phyloP scores from a whole-genome alignment of 306 rosid genomes.

The Lablab purpureus region DNA sequence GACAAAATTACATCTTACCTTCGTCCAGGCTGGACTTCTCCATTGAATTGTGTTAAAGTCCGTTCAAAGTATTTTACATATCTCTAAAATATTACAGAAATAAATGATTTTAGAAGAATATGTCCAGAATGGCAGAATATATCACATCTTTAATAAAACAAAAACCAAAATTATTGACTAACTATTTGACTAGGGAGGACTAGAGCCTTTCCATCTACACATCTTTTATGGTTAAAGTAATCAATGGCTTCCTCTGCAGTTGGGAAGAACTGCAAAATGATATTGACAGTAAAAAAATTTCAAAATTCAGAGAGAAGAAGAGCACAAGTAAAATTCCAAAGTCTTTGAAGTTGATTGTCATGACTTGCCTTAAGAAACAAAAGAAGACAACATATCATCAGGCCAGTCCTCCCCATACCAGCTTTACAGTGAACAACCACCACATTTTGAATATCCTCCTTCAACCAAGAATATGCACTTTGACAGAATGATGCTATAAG shows the following conservation, averaged over 20 bases:
- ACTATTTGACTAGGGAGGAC: constrained; percentile 96
- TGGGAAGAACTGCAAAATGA: constrained; percentile 77
- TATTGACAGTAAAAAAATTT: constrained; percentile 38
- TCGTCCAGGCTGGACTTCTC: constrained; percentile 78
- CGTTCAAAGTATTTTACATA: constrained; percentile 86
- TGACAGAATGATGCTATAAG: constrained; percentile 86
- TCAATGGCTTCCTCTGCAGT: constrained; percentile 83
- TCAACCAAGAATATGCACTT: constrained; percentile 94
- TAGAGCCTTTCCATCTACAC: constrained; percentile 90
- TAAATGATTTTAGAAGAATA: constrained; percentile 47
- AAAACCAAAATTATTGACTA: constrained; percentile 51
- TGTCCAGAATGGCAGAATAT: constrained; percentile 1
- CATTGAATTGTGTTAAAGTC: constrained; percentile 68
- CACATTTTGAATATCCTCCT: constrained; percentile 93
- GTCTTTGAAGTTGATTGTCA: constrained; percentile 36
- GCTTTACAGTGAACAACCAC: constrained; percentile 99
- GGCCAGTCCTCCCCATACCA: constrained; percentile 96
- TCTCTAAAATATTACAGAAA: constrained; percentile 63
- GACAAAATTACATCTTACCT: constrained; percentile 62
- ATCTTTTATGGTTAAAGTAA: constrained; percentile 89
- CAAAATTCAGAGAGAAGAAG: neutral
- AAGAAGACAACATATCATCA: constrained; percentile 96
- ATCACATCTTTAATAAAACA: constrained; percentile 21
- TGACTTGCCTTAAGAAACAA: constrained; percentile 78
- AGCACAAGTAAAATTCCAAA: constrained; percentile 24